Evolutionary conservation across 2,329 filamentous ascomycete species (phyloP).

Genomic region (Aspergillus cejpii): DNA sequence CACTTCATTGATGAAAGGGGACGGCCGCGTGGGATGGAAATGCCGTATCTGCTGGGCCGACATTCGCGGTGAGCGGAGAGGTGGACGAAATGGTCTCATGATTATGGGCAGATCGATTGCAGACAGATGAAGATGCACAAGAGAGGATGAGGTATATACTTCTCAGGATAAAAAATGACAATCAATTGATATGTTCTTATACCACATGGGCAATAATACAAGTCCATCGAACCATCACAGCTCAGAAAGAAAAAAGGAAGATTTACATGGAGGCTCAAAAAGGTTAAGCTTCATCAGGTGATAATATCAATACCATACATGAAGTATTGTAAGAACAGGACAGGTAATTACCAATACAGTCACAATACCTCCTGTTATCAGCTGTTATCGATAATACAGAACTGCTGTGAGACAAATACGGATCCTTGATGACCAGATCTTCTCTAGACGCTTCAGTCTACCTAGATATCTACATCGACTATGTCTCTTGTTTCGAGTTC

Average conservation of each 20-base stretch:
- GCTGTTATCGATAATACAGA: conserved; percentile 11
- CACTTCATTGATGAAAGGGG: conserved; percentile 39
- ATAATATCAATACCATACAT: not conserved
- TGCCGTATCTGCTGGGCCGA: conserved; percentile 32
- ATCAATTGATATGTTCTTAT: not conserved
- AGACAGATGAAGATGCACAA: not conserved
- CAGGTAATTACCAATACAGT: not conserved
- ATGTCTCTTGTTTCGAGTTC: conserved; percentile 11
- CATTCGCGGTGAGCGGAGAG: conserved; percentile 4
- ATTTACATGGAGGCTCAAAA: not conserved
- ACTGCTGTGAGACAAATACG: not conserved
- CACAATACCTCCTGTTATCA: not conserved
- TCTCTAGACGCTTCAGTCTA: not conserved
- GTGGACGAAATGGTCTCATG: conserved; percentile 14
- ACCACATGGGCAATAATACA: not conserved
- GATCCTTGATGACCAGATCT: too few relatives aligned
- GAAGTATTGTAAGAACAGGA: not conserved
- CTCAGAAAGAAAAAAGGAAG: not conserved
- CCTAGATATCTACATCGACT: conserved; percentile 8
- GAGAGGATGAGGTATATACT: not conserved
- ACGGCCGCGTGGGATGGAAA: conserved; percentile 47
- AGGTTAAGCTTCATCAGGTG: not conserved
- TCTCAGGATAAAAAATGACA: not conserved
- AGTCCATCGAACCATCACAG: too few relatives aligned
- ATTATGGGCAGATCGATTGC: not conserved